Evolutionary conservation across 495 filamentous ascomycete genomes (phyloP).

Genomic region (Hypoxylon intermedium): DNA sequence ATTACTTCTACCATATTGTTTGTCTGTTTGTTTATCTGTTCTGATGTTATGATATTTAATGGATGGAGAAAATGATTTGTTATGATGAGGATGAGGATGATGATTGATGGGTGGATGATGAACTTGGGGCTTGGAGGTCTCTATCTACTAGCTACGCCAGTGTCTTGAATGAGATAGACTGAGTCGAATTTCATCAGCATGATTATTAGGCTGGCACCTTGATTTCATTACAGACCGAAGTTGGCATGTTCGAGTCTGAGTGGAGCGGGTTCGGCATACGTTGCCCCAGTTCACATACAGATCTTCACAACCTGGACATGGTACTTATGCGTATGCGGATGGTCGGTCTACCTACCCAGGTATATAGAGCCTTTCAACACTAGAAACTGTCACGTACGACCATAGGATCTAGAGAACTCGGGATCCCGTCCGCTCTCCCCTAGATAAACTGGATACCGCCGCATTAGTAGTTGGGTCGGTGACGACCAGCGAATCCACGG

Average conservation of each 20-base stretch:
- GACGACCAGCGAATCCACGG: conserved; percentile 50
- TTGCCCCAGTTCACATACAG: too few relatives aligned
- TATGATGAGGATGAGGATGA: conserved; percentile 2
- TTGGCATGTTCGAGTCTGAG: too few relatives aligned
- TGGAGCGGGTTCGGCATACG: too few relatives aligned
- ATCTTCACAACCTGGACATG: too few relatives aligned
- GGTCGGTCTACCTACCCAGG: too few relatives aligned
- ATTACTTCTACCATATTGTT: conserved; percentile 10
- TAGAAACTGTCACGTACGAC: too few relatives aligned
- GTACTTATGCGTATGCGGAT: too few relatives aligned
- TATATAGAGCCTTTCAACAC: too few relatives aligned
- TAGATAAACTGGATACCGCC: conserved; percentile 30
- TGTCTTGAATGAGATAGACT: too few relatives aligned
- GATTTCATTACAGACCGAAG: too few relatives aligned
- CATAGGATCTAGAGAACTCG: conserved; percentile 32
- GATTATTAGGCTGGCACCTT: too few relatives aligned
- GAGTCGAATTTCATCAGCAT: too few relatives aligned
- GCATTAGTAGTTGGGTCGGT: conserved; percentile 49
- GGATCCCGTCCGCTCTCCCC: conserved; percentile 44
- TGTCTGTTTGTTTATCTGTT: background rate
- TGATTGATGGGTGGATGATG: background rate
- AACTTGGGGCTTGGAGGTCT: background rate
- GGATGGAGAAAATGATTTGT: conserved; percentile 3
- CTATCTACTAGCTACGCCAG: background rate
- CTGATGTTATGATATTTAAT: conserved; percentile 18